These are phyloP conservation scores for Fraxinus excelsior DNA, from an alignment of 257 asterid genomes.

Conservation along the genomic window DNA sequence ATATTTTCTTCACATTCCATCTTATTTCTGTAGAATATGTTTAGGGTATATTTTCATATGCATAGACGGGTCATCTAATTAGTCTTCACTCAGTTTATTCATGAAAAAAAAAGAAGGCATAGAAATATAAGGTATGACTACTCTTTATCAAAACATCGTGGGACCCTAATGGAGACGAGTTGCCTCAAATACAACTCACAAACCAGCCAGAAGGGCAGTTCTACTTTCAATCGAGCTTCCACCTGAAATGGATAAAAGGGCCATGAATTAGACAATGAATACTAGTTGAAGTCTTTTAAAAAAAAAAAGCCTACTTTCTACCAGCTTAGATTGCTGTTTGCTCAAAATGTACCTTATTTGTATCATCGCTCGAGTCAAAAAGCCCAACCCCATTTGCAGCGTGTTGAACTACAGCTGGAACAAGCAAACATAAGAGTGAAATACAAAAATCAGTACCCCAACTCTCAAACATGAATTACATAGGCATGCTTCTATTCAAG, in stretches of 20 bases:
- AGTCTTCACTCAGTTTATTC: background rate
- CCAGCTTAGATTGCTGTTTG: slow-evolving; percentile 8
- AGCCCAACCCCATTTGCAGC: slow-evolving; percentile 74
- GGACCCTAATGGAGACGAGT: slow-evolving; percentile 64
- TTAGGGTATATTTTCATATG: background rate
- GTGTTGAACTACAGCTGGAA: slow-evolving; percentile 74
- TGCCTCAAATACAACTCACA: slow-evolving; percentile 68
- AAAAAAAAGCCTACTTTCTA: background rate
- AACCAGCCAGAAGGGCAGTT: slow-evolving; percentile 88
- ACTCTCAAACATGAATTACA: slow-evolving; percentile 6
- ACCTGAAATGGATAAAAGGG: slow-evolving; percentile 44
- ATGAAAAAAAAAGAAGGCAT: background rate
- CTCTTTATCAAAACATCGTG: slow-evolving; percentile 76
- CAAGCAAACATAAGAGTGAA: slow-evolving; percentile 38
- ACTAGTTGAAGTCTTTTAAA: background rate
- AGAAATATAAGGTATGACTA: slow-evolving; percentile 28
- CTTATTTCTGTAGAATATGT: background rate
- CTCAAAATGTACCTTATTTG: slow-evolving; percentile 54
- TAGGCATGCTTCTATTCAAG: background rate
- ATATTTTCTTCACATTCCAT: background rate
- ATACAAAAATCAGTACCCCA: slow-evolving; percentile 16
- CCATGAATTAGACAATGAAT: background rate
- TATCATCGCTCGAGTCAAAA: slow-evolving; percentile 78
- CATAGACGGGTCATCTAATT: background rate
- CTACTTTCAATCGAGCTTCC: slow-evolving; percentile 72